phyloP scores from a whole-genome alignment of 2,329 filamentous ascomycete genomes.

The Pyrenochaeta sp. region DNA sequence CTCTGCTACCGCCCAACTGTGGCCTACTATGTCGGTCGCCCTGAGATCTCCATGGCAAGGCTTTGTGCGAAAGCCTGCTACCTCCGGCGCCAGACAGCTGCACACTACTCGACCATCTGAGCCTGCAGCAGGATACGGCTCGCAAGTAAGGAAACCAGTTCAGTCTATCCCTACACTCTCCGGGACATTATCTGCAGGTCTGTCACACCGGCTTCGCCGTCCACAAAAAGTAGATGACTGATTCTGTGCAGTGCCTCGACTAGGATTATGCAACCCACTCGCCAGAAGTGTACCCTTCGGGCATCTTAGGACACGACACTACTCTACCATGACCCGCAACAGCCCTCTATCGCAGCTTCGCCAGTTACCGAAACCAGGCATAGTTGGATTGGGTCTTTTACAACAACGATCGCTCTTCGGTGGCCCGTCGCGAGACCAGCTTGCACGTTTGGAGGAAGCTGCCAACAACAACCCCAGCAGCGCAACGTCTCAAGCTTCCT shows the following conservation, averaged over 20 bases:
- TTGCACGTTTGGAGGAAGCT: slow-evolving; percentile 87
- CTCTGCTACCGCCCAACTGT: slow-evolving; percentile 48
- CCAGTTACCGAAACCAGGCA: slow-evolving; percentile 38
- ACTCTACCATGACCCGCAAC: slow-evolving; percentile 51
- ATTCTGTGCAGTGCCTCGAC: slow-evolving; percentile 39
- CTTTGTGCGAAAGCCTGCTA: slow-evolving; percentile 30
- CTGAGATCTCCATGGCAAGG: slow-evolving; percentile 47
- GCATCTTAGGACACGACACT: slow-evolving; percentile 40
- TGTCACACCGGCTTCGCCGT: slow-evolving; percentile 4
- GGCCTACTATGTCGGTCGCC: slow-evolving; percentile 50
- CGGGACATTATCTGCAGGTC: slow-evolving; percentile 30
- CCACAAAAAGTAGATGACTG: slow-evolving; percentile 1
- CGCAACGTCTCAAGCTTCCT: slow-evolving; percentile 87
- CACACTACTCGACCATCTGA: slow-evolving; percentile 18
- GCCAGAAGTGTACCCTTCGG: slow-evolving; percentile 36
- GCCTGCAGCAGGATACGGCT: slow-evolving; percentile 3
- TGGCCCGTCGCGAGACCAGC: slow-evolving; percentile 63
- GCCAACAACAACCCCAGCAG: slow-evolving; percentile 93
- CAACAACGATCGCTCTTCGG: slow-evolving; percentile 58
- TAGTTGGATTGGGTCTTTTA: slow-evolving; percentile 49
- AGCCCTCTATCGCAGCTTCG: slow-evolving; percentile 42
- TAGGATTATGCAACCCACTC: slow-evolving; percentile 47
- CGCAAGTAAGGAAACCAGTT: slow-evolving; percentile 1
- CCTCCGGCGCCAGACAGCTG: slow-evolving; percentile 27
- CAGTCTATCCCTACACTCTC: slow-evolving; percentile 19